Percentiles rank a stretch among this genome's conserved stretches.
These are phyloP conservation scores for Penicillium sp. DNA, from an alignment of 2,329 filamentous ascomycete genomes.

Conservation along the genomic window DNA sequence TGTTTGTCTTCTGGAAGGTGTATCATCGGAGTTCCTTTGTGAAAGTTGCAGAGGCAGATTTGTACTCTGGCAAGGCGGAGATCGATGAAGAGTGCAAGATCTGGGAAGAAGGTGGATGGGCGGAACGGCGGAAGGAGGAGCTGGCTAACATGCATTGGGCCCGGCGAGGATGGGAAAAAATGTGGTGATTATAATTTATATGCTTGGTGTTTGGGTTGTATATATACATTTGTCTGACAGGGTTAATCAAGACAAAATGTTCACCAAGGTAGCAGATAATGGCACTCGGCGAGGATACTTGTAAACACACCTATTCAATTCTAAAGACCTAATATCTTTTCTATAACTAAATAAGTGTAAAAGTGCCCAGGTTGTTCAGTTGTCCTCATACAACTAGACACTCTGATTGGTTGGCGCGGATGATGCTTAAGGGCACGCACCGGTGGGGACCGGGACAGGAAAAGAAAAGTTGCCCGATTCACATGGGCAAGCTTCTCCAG, in stretches of 20 bases:
- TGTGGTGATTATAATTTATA: slow-evolving; percentile 21
- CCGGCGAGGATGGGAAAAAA: slow-evolving; percentile 29
- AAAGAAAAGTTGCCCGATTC: slow-evolving; percentile 19
- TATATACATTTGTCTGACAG: background rate
- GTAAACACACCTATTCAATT: background rate
- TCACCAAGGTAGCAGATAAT: too few relatives aligned
- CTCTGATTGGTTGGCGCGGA: slow-evolving; percentile 12
- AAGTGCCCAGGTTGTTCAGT: background rate
- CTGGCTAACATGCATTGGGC: slow-evolving; percentile 29
- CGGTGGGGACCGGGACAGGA: slow-evolving; percentile 12
- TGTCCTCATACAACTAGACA: slow-evolving; percentile 1
- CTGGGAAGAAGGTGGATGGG: slow-evolving; percentile 32
- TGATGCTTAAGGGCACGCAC: background rate
- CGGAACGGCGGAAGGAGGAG: slow-evolving; percentile 27
- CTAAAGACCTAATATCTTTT: background rate
- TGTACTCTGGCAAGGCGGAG: slow-evolving; percentile 32
- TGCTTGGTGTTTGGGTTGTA: background rate
- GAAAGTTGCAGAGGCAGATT: slow-evolving; percentile 26
- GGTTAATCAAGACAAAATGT: background rate
- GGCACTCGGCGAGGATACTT: background rate
- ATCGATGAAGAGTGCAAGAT: slow-evolving; percentile 33
- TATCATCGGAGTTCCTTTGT: slow-evolving; percentile 30
- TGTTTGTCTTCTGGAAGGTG: slow-evolving; percentile 39
- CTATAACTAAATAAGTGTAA: background rate
- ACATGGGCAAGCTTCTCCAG: background rate